Evolutionary conservation across 78 protist genomes (phyloP).

Genomic region (Pigoraptor vietnamica): DNA sequence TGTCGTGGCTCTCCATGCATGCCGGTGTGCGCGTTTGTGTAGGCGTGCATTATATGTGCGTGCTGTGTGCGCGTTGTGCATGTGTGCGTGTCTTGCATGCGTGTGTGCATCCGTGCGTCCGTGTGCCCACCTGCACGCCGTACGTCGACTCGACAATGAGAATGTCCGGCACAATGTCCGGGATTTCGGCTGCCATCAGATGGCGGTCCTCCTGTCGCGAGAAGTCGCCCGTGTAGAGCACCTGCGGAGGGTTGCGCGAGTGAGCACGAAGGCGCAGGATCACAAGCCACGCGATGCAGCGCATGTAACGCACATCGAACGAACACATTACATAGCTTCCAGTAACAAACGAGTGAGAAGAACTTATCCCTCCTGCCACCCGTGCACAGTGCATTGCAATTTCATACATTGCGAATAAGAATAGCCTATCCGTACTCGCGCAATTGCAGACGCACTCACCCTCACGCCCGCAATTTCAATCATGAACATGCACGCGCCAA

Average conservation of each 20-base stretch:
- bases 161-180: conserved; percentile 78
- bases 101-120: too few relatives aligned
- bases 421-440: background rate
- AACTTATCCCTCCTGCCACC: background rate
- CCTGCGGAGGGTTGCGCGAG: background rate
- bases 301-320: too few relatives aligned
- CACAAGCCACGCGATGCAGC: too few relatives aligned
- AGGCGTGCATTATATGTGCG: too few relatives aligned
- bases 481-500: conserved; percentile 95
- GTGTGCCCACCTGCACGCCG: conserved; percentile 67
- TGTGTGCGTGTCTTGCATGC: too few relatives aligned
- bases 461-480: conserved; percentile 86
- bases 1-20: too few relatives aligned
- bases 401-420: background rate
- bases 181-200: conserved; percentile 92
- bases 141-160: conserved; percentile 89
- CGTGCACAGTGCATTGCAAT: background rate
- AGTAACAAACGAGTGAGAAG: background rate
- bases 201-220: conserved; percentile 91
- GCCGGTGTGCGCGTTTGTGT: too few relatives aligned
- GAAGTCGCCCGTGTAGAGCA: conserved; percentile 96
- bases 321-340: too few relatives aligned
- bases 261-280: background rate
- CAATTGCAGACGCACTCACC: conserved; percentile 13
- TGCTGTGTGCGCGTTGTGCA: too few relatives aligned